A percentile compares a stretch with the other conserved stretches of the same genome.
phyloP scores from a whole-genome alignment of 345 rosid genomes.

The Lenwebbia sp. region DNA sequence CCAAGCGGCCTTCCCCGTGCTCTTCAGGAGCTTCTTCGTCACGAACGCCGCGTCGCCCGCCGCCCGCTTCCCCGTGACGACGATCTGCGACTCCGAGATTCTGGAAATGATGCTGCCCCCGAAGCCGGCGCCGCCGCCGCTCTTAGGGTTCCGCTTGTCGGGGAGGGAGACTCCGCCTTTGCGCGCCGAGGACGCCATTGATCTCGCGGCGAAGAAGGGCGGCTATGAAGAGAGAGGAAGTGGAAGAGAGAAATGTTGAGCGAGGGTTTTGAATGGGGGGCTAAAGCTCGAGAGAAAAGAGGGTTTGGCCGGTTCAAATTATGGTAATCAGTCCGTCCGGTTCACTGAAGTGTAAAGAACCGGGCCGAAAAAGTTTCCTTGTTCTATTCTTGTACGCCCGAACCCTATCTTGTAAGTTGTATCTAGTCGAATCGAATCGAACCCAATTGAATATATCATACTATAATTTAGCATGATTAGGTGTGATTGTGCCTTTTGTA shows the following conservation, averaged over 20 bases:
- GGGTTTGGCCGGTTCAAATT: background rate
- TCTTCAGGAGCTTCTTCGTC: conserved; percentile 61
- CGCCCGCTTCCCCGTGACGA: conserved; percentile 42
- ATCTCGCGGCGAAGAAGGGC: background rate
- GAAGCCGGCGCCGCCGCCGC: conserved; percentile 4
- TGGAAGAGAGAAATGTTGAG: background rate
- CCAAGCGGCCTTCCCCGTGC: conserved; percentile 91
- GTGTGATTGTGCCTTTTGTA: background rate
- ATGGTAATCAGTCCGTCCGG: background rate
- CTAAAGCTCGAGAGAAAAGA: background rate
- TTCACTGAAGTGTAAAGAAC: too few species aligned
- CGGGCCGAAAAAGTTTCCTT: background rate
- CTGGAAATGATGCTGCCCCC: conserved; percentile 24
- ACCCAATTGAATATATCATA: background rate
- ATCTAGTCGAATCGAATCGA: background rate
- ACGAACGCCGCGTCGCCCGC: conserved; percentile 44
- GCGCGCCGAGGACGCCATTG: conserved; percentile 39
- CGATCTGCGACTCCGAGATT: conserved; percentile 28
- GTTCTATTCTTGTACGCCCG: background rate
- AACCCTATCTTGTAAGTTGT: background rate
- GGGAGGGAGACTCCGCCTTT: conserved; percentile 40
- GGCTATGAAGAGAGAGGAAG: background rate
- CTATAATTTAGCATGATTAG: background rate
- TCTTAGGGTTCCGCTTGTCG: conserved; percentile 10
- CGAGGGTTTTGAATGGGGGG: background rate